Conservation (phyloP, 1,139 yeast species). For the Candida neerlandica region DNA sequence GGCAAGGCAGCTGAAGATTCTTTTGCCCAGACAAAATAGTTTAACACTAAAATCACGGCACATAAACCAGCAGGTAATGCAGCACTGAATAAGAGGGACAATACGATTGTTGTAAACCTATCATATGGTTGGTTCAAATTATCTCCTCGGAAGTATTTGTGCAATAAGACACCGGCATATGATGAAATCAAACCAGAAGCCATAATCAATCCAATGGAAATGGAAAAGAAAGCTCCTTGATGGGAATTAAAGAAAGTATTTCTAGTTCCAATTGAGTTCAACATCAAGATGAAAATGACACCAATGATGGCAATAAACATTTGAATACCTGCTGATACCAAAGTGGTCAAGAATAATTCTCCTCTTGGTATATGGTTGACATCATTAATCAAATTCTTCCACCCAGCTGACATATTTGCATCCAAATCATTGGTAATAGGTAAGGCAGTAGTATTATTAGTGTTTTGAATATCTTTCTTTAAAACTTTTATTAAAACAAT, state of each 20-base stretch:
- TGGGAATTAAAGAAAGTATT: constrained; percentile 49
- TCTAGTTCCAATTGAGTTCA: constrained; percentile 37
- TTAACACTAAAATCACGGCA: constrained; percentile 55
- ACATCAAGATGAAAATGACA: constrained; percentile 59
- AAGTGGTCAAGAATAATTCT: constrained; percentile 51
- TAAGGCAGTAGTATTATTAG: constrained; percentile 21
- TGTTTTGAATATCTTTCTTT: constrained; percentile 34
- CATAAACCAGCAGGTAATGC: constrained; percentile 61
- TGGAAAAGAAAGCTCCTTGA: constrained; percentile 66
- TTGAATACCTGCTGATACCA: constrained; percentile 78
- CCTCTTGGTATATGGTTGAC: constrained; percentile 55
- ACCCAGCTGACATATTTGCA: constrained; percentile 21
- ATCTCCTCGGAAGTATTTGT: constrained; percentile 52
- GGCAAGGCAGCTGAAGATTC: constrained; percentile 80
- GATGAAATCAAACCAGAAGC: constrained; percentile 77
- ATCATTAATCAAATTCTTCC: constrained; percentile 59
- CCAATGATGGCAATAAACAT: constrained; percentile 65
- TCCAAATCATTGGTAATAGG: constrained; percentile 18
- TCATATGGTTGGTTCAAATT: constrained; percentile 30
- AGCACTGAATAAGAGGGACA: constrained; percentile 61
- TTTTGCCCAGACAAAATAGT: constrained; percentile 74
- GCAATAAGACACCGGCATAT: constrained; percentile 64
- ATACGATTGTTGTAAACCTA: constrained; percentile 18
- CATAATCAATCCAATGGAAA: constrained; percentile 62
- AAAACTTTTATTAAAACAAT: constrained; percentile 59